Percentiles rank a stretch among this genome's conserved stretches.
Evolutionary conservation across 2,329 filamentous ascomycete species (phyloP).

Genomic region (Ophiocordyceps robertsii): DNA sequence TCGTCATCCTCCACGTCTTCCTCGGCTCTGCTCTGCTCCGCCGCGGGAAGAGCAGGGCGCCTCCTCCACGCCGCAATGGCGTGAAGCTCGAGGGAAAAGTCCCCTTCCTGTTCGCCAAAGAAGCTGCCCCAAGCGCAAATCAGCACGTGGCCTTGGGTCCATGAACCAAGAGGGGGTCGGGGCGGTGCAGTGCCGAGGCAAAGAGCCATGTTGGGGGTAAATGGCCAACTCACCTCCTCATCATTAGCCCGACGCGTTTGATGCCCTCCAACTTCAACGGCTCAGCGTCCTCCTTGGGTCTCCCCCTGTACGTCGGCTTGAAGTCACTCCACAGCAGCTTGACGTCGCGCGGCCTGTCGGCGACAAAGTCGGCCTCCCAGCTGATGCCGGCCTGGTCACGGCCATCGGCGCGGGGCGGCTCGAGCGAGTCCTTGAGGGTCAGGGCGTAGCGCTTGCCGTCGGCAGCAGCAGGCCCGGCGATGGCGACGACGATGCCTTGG

Average conservation of each 20-base stretch:
- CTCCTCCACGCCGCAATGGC: conserved; percentile 14
- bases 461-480: conserved; percentile 23
- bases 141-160: too few species aligned
- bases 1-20: conserved; percentile 5
- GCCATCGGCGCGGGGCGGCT: conserved; percentile 44
- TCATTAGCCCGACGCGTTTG: conserved; percentile 63
- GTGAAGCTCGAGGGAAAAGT: conserved; percentile 32
- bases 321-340: conserved; percentile 52
- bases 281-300: conserved; percentile 43
- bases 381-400: conserved; percentile 59
- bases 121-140: conserved; percentile 35
- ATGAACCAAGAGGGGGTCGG: too few species aligned
- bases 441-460: conserved; percentile 62
- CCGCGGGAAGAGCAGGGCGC: too few species aligned
- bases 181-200: too few species aligned
- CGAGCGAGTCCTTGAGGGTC: conserved; percentile 57
- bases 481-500: conserved; percentile 43
- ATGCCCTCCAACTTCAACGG: conserved; percentile 46
- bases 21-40: background rate
- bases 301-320: conserved; percentile 61
- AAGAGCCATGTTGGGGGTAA: too few species aligned
- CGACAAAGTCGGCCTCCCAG: conserved; percentile 59
- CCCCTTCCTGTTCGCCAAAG: conserved; percentile 59
- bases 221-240: conserved; percentile 47
- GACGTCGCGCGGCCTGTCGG: conserved; percentile 22